phyloP scores from a whole-genome alignment of 1,139 yeast genomes.

The Insectozyma bohioensis region DNA sequence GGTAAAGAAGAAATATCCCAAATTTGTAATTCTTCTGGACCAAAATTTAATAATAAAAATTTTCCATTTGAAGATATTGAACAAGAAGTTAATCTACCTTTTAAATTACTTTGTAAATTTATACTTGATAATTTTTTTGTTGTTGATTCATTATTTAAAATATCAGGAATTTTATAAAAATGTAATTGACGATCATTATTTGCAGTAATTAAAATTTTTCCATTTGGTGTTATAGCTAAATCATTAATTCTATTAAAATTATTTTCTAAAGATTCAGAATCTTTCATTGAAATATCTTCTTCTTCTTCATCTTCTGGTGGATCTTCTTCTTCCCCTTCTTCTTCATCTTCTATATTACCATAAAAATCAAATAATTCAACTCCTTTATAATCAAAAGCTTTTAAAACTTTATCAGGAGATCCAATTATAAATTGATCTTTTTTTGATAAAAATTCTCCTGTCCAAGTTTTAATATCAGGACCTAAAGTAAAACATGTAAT shows the following conservation, averaged over 20 bases:
- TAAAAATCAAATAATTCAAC: conserved; percentile 45
- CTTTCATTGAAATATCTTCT: conserved; percentile 16
- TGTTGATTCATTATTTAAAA: conserved; percentile 32
- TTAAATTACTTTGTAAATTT: conserved; percentile 26
- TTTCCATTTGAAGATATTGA: conserved; percentile 42
- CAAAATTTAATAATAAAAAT: conserved; percentile 60
- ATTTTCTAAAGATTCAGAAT: conserved; percentile 14
- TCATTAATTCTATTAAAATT: conserved; percentile 61
- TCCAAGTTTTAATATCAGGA: conserved; percentile 49
- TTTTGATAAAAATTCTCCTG: conserved; percentile 74
- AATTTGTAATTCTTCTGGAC: conserved; percentile 77
- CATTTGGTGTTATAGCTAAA: conserved; percentile 62
- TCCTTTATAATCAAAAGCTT: conserved; percentile 55
- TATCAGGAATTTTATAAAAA: conserved; percentile 46
- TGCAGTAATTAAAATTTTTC: conserved; percentile 60
- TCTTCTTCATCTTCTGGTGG: conserved; percentile 2
- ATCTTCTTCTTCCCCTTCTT: conserved; percentile 15
- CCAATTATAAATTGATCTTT: conserved; percentile 59
- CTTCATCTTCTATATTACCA: conserved; percentile 34
- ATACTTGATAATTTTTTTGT: conserved; percentile 36
- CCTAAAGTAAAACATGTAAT: conserved; percentile 42
- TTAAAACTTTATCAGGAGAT: conserved; percentile 73
- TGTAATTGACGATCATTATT: conserved; percentile 59
- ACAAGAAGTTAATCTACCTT: conserved; percentile 43
- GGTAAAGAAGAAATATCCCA: conserved; percentile 54